Evolutionary conservation across 2,329 filamentous ascomycete species (phyloP).

Genomic region (Cladosporium austrohemisphaericum): DNA sequence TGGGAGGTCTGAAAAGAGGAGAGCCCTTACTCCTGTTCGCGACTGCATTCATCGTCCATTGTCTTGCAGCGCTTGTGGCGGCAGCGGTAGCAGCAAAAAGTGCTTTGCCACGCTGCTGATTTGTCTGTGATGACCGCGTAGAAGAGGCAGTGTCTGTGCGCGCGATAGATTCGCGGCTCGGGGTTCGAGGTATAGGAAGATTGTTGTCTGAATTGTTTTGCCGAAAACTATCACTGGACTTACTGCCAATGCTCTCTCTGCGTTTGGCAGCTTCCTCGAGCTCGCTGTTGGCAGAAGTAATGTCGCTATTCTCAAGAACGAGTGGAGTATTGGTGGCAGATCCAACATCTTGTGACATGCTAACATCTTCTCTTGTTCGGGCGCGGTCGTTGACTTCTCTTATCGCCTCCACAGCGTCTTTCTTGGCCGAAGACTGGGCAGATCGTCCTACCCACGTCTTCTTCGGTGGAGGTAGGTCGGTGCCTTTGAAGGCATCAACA

Average conservation of each 20-base stretch:
- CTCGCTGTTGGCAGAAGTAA: neutral
- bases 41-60: conserved; percentile 31
- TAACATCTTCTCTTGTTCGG: neutral
- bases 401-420: conserved; percentile 30
- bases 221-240: neutral
- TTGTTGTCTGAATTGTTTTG: neutral
- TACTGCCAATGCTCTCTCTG: conserved; percentile 2
- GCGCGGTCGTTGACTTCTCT: conserved; percentile 25
- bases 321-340: no score
- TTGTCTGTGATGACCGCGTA: conserved; percentile 2
- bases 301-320: no score
- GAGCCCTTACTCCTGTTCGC: conserved; percentile 19
- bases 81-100: conserved; percentile 31
- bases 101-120: conserved; percentile 22
- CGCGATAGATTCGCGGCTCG: conserved; percentile 3
- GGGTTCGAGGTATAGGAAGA: conserved; percentile 6
- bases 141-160: conserved; percentile 12
- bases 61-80: conserved; percentile 31
- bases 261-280: conserved; percentile 3
- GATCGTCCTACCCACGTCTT: conserved; percentile 15
- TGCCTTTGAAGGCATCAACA: conserved; percentile 25
- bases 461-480: conserved; percentile 20
- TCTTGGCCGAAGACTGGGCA: neutral
- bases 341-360: neutral
- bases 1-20: conserved; percentile 6